Conservation (phyloP, 495 filamentous ascomycete genomes). For the Pyronema domesticum region DNA sequence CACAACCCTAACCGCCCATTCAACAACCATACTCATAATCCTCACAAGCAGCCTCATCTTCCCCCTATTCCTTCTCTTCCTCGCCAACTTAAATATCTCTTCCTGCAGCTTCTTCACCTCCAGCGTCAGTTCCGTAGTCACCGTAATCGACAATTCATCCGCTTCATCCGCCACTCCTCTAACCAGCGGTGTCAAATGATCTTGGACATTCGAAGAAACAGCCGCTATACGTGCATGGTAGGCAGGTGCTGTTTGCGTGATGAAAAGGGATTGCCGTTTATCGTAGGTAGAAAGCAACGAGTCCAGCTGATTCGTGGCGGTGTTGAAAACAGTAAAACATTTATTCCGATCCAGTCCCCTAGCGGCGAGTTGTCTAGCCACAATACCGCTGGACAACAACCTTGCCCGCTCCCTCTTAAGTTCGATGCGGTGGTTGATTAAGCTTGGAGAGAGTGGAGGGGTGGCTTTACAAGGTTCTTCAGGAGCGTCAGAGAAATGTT, state of each 20-base stretch:
- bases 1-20: slow-evolving; percentile 31
- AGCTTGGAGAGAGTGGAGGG: slow-evolving; percentile 6
- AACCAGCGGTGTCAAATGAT: slow-evolving; percentile 8
- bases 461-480: not conserved
- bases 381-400: slow-evolving; percentile 12
- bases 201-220: slow-evolving; percentile 9
- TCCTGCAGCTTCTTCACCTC: slow-evolving; percentile 19
- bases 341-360: not conserved
- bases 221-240: slow-evolving; percentile 7
- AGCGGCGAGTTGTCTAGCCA: slow-evolving; percentile 14
- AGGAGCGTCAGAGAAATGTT: not conserved
- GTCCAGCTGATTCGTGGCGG: not conserved
- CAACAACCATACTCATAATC: slow-evolving; percentile 22
- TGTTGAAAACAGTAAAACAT: not conserved
- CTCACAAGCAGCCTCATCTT: slow-evolving; percentile 26
- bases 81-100: slow-evolving; percentile 14
- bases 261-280: slow-evolving; percentile 10
- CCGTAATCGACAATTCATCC: slow-evolving; percentile 9
- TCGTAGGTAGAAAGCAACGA: not conserved
- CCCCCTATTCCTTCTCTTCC: slow-evolving; percentile 15
- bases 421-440: slow-evolving; percentile 4
- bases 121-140: slow-evolving; percentile 16
- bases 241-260: slow-evolving; percentile 9
- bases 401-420: slow-evolving; percentile 4
- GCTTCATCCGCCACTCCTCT: slow-evolving; percentile 15